Base-by-base conservation (phyloP, 192 early-diverging fungal species). In the Backusella macrospora region DNA sequence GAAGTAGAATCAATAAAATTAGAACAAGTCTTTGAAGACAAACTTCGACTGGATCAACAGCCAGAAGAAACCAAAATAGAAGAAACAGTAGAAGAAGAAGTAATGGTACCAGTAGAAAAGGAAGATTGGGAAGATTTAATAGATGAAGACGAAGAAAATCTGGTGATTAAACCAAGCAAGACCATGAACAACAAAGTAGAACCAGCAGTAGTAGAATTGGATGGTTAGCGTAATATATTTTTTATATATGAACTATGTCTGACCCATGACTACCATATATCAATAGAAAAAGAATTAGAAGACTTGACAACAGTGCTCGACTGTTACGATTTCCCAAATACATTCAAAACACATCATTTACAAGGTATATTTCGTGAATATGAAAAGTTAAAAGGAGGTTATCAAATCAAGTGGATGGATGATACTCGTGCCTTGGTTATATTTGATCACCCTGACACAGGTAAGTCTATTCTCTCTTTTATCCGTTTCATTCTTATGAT, bases 391-490 rank as follows among this genome's bases (percentile, higher is more conserved):
- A 81, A 86, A 65, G 90, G 90, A 42, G 90, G 90, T 3, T 92
- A 85, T 76, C 71, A 84, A 69, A 88, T 93, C 65, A 92, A 92
- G 68, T 93, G 92, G 92, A 48, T 91, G n/a, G 84, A 86, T 74
- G 91, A 92, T 75, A 91, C 90, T 16, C 81, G 84, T 68, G 89
- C 90, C n/a, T 74, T 91, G n/a, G 83, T 88, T 37, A 89, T 92
- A 38, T 93, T 93, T 78, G 82, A 83, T 47, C 88, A 90, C 73
- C 85, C 89, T 23, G 74, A 82, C 37, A 85, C 87, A 49, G 90
- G 90, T 90, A 83, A 75, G 55, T 23, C 15, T 39, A 16, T 12
- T 15, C 13, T 37, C 7, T 1, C n/a, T n/a, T 14, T 18, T 63
- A 5, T n/a, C 5, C 4, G 18, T 47, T 59, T 59, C 23, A n/a